phyloP scores from a whole-genome alignment of 805 yeast genomes.

The Cyberlindnera maclurae region DNA sequence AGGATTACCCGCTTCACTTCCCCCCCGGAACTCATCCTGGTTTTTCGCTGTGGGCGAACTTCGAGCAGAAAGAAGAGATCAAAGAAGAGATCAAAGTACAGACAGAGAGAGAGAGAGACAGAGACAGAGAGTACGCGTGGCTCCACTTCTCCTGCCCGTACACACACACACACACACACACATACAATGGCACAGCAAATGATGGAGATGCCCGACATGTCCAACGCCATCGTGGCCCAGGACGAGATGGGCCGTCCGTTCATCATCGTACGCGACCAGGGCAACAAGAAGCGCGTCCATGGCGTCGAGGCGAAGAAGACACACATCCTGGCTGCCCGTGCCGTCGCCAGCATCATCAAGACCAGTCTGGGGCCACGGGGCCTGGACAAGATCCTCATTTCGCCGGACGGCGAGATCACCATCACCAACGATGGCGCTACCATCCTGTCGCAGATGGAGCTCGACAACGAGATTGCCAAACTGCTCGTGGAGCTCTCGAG shows the following conservation, averaged over 20 bases:
- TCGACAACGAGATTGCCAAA: slow-evolving; percentile 94
- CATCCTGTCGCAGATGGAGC: slow-evolving; percentile 89
- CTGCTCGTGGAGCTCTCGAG: slow-evolving; percentile 86
- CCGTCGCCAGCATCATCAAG: slow-evolving; percentile 86
- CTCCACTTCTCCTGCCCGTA: too few species aligned
- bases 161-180: not conserved
- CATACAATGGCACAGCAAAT: slow-evolving; percentile 27
- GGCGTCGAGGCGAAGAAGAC: slow-evolving; percentile 77
- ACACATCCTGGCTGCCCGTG: slow-evolving; percentile 90
- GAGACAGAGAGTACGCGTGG: too few species aligned
- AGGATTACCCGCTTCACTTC: too few species aligned
- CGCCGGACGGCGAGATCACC: slow-evolving; percentile 96
- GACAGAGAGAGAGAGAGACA: not conserved
- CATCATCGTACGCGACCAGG: slow-evolving; percentile 89
- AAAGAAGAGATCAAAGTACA: too few species aligned
- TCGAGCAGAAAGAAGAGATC: too few species aligned
- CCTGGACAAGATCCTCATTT: slow-evolving; percentile 89
- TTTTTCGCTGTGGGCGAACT: too few species aligned
- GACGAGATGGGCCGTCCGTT: slow-evolving; percentile 99
- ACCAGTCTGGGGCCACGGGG: slow-evolving; percentile 98
- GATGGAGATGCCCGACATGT: slow-evolving; percentile 75
- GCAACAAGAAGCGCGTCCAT: slow-evolving; percentile 55
- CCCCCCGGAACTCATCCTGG: too few species aligned
- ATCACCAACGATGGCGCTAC: slow-evolving; percentile 99
- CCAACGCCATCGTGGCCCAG: slow-evolving; percentile 97